These are phyloP conservation scores for Glaciozyma antarctica DNA, from an alignment of 768 basidiomycete species.

Conservation along the genomic window DNA sequence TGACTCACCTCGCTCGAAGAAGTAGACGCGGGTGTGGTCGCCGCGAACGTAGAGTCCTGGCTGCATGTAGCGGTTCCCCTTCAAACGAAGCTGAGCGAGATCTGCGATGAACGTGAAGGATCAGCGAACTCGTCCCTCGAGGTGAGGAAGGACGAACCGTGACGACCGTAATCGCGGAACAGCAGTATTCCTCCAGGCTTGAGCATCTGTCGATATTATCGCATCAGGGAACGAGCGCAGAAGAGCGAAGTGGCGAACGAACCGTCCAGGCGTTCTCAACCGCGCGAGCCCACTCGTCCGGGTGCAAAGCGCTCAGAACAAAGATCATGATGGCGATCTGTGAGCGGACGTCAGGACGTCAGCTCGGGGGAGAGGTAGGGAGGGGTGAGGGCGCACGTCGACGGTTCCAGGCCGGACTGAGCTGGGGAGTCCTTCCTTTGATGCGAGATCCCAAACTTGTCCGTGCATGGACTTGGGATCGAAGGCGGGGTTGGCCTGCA, in stretches of 20 bases:
- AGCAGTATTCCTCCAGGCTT: conserved; percentile 79
- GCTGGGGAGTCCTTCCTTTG: conserved; percentile 50
- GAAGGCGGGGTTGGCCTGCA: conserved; percentile 12
- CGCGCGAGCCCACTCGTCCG: conserved; percentile 78
- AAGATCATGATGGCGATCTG: conserved; percentile 74
- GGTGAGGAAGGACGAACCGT: conserved; percentile 36
- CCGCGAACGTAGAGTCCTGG: conserved; percentile 93
- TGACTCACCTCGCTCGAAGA: conserved; percentile 69
- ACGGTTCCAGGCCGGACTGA: conserved; percentile 58
- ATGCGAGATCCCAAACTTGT: conserved; percentile 84
- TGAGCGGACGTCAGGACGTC: no score
- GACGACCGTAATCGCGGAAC: conserved; percentile 86
- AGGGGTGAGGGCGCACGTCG: conserved; percentile 44
- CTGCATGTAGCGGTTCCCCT: conserved; percentile 62
- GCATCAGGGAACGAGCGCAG: neutral
- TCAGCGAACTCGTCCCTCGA: neutral
- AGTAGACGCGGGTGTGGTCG: conserved; percentile 94
- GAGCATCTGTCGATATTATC: conserved; percentile 54
- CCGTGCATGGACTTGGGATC: conserved; percentile 47
- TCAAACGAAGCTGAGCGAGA: conserved; percentile 88
- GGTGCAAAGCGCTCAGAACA: conserved; percentile 85
- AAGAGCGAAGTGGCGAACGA: conserved; percentile 22
- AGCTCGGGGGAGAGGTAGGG: no score
- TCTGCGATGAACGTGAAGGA: conserved; percentile 42
- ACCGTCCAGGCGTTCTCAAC: conserved; percentile 70